Evolutionary conservation across 257 asterid species (phyloP), one percentile per base, ranked within the genome.

Genomic region (Solanum dulcamara): DNA sequence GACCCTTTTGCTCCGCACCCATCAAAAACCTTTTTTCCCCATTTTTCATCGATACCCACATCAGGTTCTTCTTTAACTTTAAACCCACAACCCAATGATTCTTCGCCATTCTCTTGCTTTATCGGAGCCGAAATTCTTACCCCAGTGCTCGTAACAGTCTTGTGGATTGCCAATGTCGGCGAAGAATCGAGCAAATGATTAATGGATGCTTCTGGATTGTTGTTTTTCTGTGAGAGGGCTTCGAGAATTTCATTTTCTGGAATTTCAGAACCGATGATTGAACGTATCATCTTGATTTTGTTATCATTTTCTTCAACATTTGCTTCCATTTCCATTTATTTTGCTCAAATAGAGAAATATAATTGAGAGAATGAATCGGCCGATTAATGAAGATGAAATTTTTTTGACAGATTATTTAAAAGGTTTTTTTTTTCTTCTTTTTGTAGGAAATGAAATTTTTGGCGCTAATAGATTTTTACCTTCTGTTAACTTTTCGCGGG

Each of bases 101-200:
- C 59, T 59, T 85, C 53, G 10, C 57, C 70, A 30, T 71, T 85
- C 70, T 77, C 86, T 81, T 37, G 66, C 24, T 83, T 83, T 37
- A 85, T 18, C 85, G 81, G 93, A 48, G 87, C 57, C 10, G 93
- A 89, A 83, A 95, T 87, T 81, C 97, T 89, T 1, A 90, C 51
- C 10, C 98, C 98, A 0, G 91, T 91, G 77, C 94, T 85, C 17
- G 94, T 94, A 51, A 85, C 84, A 22, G 93, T 93, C 86, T 88
- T 92, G 7, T 84, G 85, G 85, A 90, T 90, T 1, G 86, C 28
- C 0, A 60, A 81, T 18, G 86, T 88, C 13, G 38, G 20, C 20
- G 89, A 79, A 12, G 85, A 87, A 64, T 85, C 91, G 6, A 89
- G 77, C 15, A 89, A 81, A 79, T 67, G 70, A 50, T 48, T 79